Conservation (phyloP, 208 protist genomes). For the Perkinsela sp. region DNA sequence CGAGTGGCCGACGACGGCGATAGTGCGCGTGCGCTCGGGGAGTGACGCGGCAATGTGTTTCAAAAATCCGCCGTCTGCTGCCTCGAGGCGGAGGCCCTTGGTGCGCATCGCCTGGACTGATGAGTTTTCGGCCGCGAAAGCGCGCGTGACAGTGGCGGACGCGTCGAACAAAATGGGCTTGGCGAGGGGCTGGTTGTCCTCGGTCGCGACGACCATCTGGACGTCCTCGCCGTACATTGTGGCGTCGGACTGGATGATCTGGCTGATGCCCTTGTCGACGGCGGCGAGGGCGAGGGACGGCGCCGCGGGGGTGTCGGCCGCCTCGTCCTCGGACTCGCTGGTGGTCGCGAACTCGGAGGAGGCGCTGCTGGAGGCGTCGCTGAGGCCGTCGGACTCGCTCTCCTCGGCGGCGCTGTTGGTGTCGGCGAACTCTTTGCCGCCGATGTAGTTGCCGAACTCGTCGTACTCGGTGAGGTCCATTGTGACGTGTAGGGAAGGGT, state of each 20-base stretch:
- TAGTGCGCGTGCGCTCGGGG: constrained; percentile 64
- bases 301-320: constrained; percentile 5
- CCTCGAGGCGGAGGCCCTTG: constrained; percentile 7
- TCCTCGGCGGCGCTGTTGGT: constrained; percentile 7
- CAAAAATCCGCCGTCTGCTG: constrained; percentile 7
- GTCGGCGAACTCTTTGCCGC: constrained; percentile 4
- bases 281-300: constrained; percentile 7
- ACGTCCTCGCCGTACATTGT: constrained; percentile 35
- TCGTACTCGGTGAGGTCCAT: constrained; percentile 22
- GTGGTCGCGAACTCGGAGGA: constrained; percentile 1
- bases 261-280: constrained; percentile 63
- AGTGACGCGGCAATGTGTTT: constrained; percentile 4
- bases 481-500: background rate
- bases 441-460: constrained; percentile 77
- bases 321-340: constrained; percentile 6
- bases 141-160: constrained; percentile 15
- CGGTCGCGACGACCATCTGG: constrained; percentile 64
- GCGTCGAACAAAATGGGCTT: constrained; percentile 62
- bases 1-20: constrained; percentile 71
- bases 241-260: constrained; percentile 48
- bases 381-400: constrained; percentile 2
- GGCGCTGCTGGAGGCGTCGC: constrained; percentile 2
- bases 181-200: constrained; percentile 61
- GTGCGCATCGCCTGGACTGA: constrained; percentile 12
- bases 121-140: constrained; percentile 7